phyloP scores from a whole-genome alignment of 1,284 basidiomycete species.

The Trichosporon sp. region DNA sequence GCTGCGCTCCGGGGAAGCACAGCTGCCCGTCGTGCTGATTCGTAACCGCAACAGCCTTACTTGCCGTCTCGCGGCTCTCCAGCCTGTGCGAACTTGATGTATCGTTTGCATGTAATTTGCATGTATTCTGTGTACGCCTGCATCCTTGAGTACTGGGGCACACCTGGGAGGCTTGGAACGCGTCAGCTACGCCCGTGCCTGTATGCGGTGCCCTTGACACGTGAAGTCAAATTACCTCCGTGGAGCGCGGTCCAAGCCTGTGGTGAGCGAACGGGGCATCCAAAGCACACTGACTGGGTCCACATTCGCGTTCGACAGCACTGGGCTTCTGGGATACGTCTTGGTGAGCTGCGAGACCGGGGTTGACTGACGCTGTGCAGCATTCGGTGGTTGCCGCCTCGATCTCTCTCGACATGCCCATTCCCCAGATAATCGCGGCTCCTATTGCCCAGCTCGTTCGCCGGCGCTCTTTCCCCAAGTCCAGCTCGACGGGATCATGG shows the following conservation, averaged over 20 bases:
- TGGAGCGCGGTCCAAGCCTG: neutral
- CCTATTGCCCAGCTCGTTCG: neutral
- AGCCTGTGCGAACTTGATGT: neutral
- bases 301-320: too few species aligned
- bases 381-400: neutral
- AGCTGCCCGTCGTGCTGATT: constrained; percentile 52
- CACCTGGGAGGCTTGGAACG: too few species aligned
- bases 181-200: too few species aligned
- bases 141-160: too few species aligned
- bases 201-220: neutral
- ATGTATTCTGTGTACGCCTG: too few species aligned
- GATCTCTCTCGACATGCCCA: neutral
- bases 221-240: neutral
- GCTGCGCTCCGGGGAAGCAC: constrained; percentile 43
- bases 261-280: neutral
- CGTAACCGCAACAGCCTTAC: constrained; percentile 51
- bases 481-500: neutral
- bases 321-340: neutral
- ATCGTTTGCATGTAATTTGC: neutral
- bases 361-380: neutral
- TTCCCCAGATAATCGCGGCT: neutral
- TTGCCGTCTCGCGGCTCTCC: constrained; percentile 46
- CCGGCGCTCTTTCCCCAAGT: neutral
- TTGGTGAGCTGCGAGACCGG: neutral
- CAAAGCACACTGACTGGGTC: too few species aligned